Evolutionary conservation across 2,329 filamentous ascomycete genomes (phyloP).

Genomic region (Blumeria hordei): DNA sequence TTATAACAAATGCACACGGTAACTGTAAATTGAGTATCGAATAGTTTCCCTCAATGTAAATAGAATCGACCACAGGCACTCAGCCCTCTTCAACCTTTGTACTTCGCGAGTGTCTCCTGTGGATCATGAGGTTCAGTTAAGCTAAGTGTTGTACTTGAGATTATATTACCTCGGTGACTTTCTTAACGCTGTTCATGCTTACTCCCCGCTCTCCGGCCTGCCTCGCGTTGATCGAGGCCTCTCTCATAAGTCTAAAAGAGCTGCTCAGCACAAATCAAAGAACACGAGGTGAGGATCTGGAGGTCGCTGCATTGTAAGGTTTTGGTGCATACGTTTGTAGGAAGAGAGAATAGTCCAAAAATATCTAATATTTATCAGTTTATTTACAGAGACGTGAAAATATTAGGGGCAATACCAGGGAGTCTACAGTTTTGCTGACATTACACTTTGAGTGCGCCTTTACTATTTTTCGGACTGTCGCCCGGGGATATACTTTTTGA

Average conservation of each 20-base stretch:
- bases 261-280: not conserved
- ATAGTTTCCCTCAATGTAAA: too few relatives aligned
- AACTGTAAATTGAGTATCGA: too few relatives aligned
- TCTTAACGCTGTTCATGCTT: conserved; percentile 52
- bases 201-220: conserved; percentile 48
- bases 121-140: not conserved
- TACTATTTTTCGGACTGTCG: conserved; percentile 67
- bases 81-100: conserved; percentile 11
- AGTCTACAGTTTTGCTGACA: conserved; percentile 66
- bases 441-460: conserved; percentile 68
- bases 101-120: conserved; percentile 12
- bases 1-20: too few relatives aligned
- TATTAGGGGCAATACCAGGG: conserved; percentile 33
- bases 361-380: conserved; percentile 31
- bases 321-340: conserved; percentile 30
- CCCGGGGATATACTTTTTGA: conserved; percentile 61
- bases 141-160: not conserved
- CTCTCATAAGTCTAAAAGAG: conserved; percentile 34
- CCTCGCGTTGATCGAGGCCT: conserved; percentile 54
- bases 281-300: not conserved
- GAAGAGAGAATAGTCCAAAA: conserved; percentile 64
- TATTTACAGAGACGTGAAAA: not conserved
- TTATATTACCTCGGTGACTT: conserved; percentile 43
- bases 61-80: not conserved
- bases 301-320: not conserved